Conservation (phyloP, 768 basidiomycete genomes). For the Lyophyllum decastes region DNA sequence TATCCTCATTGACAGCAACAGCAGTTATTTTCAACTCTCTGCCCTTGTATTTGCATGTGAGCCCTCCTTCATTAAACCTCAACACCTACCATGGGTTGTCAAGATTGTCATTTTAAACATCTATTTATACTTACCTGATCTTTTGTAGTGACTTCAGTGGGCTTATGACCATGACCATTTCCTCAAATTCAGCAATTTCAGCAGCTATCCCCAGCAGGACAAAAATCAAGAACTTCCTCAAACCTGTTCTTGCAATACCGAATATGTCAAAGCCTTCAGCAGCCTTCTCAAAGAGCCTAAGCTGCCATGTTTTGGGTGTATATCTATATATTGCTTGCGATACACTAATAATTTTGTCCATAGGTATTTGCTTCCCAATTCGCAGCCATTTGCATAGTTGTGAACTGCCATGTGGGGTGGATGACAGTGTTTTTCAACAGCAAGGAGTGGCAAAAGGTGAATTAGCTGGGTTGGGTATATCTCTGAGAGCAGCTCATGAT, state of each 20-base stretch:
- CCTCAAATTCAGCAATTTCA: constrained; percentile 4
- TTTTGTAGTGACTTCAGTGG: constrained; percentile 15
- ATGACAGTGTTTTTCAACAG: background rate
- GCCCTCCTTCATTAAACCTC: background rate
- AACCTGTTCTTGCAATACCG: constrained; percentile 11
- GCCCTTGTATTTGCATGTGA: background rate
- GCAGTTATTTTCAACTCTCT: constrained; percentile 9
- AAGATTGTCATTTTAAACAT: no score
- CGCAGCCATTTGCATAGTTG: background rate
- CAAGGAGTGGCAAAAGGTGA: constrained; percentile 1
- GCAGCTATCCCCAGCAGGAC: constrained; percentile 7
- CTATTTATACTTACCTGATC: constrained; percentile 5
- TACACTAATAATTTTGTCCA: background rate
- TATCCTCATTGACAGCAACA: constrained; percentile 13
- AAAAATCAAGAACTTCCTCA: constrained; percentile 13
- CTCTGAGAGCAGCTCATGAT: background rate
- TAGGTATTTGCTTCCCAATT: background rate
- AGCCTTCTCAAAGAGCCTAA: constrained; percentile 1
- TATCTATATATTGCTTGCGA: background rate
- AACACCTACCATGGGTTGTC: no score
- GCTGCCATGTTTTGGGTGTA: constrained; percentile 1
- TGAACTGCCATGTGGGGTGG: background rate
- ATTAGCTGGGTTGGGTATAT: background rate
- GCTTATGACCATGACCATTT: constrained; percentile 10
- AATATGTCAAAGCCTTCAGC: constrained; percentile 6